Conservation (phyloP, 768 basidiomycete species). For the Lactarius hengduanensis region DNA sequence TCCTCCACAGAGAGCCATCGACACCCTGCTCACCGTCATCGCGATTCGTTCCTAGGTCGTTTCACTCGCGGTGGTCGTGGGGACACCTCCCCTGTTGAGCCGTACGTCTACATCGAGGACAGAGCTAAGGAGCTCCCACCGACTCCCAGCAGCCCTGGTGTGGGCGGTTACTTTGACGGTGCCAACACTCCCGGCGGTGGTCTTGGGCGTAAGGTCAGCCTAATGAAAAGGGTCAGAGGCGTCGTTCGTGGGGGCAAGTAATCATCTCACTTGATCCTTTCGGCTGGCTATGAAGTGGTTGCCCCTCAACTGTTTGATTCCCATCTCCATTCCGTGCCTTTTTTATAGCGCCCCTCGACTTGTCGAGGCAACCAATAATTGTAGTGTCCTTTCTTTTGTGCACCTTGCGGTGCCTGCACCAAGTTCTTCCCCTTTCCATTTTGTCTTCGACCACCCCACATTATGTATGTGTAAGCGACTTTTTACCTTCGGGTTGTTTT, state of each 20-base stretch:
- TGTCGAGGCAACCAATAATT: conserved; percentile 7
- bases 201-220: conserved; percentile 27
- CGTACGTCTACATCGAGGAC: conserved; percentile 67
- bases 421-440: background rate
- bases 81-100: conserved; percentile 44
- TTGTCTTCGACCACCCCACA: conserved; percentile 2
- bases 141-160: conserved; percentile 38
- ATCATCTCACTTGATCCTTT: background rate
- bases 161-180: conserved; percentile 15
- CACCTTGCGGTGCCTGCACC: conserved; percentile 6
- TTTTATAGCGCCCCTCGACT: background rate
- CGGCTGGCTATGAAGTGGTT: background rate
- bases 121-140: conserved; percentile 55
- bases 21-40: conserved; percentile 68
- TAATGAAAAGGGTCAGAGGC: conserved; percentile 27
- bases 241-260: conserved; percentile 28
- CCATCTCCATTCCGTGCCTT: background rate
- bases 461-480: conserved; percentile 22
- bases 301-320: background rate
- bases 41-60: conserved; percentile 78
- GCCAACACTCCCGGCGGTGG: conserved; percentile 17
- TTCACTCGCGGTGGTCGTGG: conserved; percentile 49
- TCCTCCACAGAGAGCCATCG: conserved; percentile 37
- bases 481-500: conserved; percentile 14
- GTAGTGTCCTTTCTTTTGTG: conserved; percentile 6